Base-by-base conservation (phyloP, 495 filamentous ascomycete genomes). In the Cryomyces antarcticus region DNA sequence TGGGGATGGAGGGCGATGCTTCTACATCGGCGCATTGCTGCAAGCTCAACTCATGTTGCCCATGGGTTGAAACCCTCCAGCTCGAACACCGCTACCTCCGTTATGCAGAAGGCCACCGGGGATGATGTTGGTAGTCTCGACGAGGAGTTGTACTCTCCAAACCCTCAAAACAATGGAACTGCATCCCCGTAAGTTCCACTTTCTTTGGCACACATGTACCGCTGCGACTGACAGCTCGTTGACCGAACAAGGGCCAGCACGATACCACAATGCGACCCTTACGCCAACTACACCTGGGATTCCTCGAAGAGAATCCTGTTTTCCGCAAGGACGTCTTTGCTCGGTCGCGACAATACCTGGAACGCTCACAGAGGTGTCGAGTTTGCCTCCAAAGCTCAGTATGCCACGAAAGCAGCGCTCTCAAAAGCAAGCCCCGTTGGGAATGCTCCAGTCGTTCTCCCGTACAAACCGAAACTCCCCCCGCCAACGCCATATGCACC, bases 1-100 rank as follows among this genome's bases (percentile, higher is more conserved):
- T n/a, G 30, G 27, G 4, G 28, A 44, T 44, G 42, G 42, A 44
- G 42, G 27, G 42, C 13, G 10, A 44, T 44, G 42, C 42, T 36
- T 44, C 42, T 36, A 31, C 36, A 44, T 30, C 33, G 29, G 13
- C 24, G 17, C 24, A 36, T 24, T 12, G 12, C 31, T 13, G 17
- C 40, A 42, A 10, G n/a, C 40, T 7, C 12, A 7, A 5, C 12
- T 17, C 28, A 24, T 9, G 29, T 30, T 9, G 27, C 29, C 40
- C 6, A 30, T 30, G 27, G n/a, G 17, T 11, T 33, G 27, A 42
- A 33, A 30, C 30, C 28, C 5, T 0, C 5, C 29, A 41, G 28
- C 10, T 35, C 38, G n/a, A 24, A 9, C 9, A 12, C 33, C 1
- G 33, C 33, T 24, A 24, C 17, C 17, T 24, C 17, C 17, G 17